phyloP scores from a whole-genome alignment of 2,329 filamentous ascomycete species.

The Trichoderma lentiforme region DNA sequence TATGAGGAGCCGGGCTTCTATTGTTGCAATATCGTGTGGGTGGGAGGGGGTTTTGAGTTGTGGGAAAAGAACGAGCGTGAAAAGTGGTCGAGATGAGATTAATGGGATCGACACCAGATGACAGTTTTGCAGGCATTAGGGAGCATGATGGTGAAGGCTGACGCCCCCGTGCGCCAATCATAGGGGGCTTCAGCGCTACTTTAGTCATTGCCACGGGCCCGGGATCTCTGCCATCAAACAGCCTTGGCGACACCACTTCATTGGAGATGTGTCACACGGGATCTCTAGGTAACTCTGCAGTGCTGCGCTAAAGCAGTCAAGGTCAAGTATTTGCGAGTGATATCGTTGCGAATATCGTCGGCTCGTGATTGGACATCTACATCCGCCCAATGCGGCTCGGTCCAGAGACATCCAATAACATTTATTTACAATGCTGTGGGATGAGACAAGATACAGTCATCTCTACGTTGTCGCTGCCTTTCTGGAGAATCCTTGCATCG shows the following conservation, averaged over 20 bases:
- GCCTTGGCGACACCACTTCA: background rate
- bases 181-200: slow-evolving; percentile 4
- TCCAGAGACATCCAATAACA: background rate
- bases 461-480: background rate
- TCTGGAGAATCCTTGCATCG: background rate
- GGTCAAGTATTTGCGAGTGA: background rate
- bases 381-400: background rate
- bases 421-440: background rate
- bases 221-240: background rate
- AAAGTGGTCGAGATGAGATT: background rate
- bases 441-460: background rate
- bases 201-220: background rate
- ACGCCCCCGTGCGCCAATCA: slow-evolving; percentile 16
- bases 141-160: slow-evolving; percentile 14
- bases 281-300: background rate
- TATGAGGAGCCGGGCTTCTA: background rate
- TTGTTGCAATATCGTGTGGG: background rate
- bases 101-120: slow-evolving; percentile 10
- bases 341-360: background rate
- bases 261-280: slow-evolving; percentile 4
- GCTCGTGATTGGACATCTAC: background rate
- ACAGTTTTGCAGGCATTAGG: slow-evolving; percentile 5
- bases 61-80: background rate
- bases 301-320: background rate
- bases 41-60: background rate